These are phyloP conservation scores for Salix viminalis DNA, from an alignment of 345 rosid genomes.

Conservation along the genomic window DNA sequence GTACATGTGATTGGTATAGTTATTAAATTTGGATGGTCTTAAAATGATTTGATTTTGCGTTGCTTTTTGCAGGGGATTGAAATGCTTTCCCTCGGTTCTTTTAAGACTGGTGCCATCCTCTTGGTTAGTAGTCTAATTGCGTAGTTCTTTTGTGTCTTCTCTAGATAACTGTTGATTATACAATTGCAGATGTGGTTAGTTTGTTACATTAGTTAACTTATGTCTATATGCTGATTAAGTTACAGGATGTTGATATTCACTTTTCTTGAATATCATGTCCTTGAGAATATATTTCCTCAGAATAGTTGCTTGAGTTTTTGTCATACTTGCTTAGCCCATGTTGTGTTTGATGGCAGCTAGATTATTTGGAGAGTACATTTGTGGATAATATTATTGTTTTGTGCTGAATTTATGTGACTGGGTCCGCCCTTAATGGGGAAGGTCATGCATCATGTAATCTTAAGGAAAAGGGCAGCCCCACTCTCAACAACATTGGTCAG, in stretches of 20 bases:
- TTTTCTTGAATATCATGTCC: background rate
- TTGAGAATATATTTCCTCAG: background rate
- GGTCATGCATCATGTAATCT: background rate
- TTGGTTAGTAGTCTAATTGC: conserved; percentile 47
- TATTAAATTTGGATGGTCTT: background rate
- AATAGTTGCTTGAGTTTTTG: background rate
- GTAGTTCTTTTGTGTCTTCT: background rate
- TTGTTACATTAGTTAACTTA: background rate
- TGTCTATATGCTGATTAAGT: background rate
- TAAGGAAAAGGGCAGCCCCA: background rate
- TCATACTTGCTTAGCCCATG: background rate
- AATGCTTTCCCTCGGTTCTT: conserved; percentile 98
- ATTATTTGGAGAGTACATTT: background rate
- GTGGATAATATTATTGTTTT: background rate
- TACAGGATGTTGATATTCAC: background rate
- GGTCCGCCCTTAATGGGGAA: background rate
- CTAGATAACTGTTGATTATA: background rate
- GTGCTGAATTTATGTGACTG: background rate
- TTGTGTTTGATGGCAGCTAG: background rate
- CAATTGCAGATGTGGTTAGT: background rate
- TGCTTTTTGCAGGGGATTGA: conserved; percentile 72
- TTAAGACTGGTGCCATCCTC: conserved; percentile 95
- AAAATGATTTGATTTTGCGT: background rate
- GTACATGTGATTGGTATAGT: background rate
- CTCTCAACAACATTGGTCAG: background rate